Evolutionary conservation across 768 basidiomycete genomes (phyloP), one percentile per base, ranked within the genome.

Genomic region (Artomyces pyxidatus): DNA sequence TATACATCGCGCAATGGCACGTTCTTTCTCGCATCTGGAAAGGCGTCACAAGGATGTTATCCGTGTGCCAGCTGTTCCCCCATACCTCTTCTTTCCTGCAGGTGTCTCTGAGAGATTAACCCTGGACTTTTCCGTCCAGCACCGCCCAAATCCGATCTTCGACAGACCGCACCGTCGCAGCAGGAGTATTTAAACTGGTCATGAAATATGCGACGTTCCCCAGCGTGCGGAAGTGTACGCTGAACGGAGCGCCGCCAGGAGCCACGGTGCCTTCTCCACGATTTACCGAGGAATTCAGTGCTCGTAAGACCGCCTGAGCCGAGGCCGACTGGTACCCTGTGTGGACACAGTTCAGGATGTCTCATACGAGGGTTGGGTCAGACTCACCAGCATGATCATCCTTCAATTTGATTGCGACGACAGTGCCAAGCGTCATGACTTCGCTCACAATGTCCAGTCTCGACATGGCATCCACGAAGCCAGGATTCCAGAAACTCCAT

Each of bases 181-280:
- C 50, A 2, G 67, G 64, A 1, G 87, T 92, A 61, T 91, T 92
- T 35, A 94, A 71, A 64, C 88, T 91, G 6, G 80, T 83, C 77
- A 95, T 94, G 61, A 93, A 88, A 63, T 95, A 95, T n/a, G 85
- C 85, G 8, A 92, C 82, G 60, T 93, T 81, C 0, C 95, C 95
- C 30, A 98, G 68, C 0, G 95, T 93, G 49, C 95, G 76, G 55
- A 77, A 92, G 63, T 98, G 87, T 19, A 97, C 76, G 30, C 77
- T 74, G 65, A 83, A 83, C 4, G 78, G 70, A 16, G 70, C 71
- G 29, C 79, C 75, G 2, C 77, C 75, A 8, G 77, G 77, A 1
- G 74, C 72, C 0, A 71, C 52, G 4, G 76, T 51, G 17, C 70
- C 45, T 10, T 52, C 52, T 6, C 62, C 61, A 22, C 57, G 52